These are phyloP conservation scores for Epichloe baconii DNA, from an alignment of 2,329 filamentous ascomycete species.

Conservation along the genomic window DNA sequence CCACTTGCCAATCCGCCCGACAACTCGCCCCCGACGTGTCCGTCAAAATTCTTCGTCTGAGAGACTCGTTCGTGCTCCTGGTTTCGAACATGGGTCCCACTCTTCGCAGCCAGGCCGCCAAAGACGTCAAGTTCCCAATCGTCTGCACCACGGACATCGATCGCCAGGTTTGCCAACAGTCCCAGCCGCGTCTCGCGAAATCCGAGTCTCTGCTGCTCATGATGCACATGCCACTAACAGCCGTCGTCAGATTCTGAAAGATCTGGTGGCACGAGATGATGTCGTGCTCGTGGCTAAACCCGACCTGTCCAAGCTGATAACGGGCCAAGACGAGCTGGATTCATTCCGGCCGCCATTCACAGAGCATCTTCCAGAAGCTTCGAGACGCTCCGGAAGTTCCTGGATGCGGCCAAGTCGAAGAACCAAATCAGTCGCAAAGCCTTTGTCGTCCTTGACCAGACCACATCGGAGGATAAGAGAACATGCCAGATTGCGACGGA, in stretches of 20 bases:
- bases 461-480: background rate
- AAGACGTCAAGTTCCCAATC: constrained; percentile 1
- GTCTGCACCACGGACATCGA: background rate
- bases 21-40: no score
- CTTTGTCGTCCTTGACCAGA: background rate
- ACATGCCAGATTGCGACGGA: background rate
- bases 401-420: background rate
- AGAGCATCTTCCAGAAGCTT: background rate
- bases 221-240: background rate
- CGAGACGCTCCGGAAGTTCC: background rate
- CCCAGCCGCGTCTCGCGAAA: no score
- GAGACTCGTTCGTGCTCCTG: background rate
- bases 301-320: background rate
- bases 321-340: background rate
- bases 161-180: background rate
- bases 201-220: no score
- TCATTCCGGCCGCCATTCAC: background rate
- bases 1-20: no score
- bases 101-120: background rate
- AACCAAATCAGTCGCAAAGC: background rate
- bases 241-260: background rate
- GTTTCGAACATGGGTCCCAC: background rate
- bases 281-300: background rate
- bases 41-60: background rate
- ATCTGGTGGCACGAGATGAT: background rate